Evolutionary conservation across 176 grass and related monocot genomes (phyloP).

Genomic region (Zoysia pacifica): DNA sequence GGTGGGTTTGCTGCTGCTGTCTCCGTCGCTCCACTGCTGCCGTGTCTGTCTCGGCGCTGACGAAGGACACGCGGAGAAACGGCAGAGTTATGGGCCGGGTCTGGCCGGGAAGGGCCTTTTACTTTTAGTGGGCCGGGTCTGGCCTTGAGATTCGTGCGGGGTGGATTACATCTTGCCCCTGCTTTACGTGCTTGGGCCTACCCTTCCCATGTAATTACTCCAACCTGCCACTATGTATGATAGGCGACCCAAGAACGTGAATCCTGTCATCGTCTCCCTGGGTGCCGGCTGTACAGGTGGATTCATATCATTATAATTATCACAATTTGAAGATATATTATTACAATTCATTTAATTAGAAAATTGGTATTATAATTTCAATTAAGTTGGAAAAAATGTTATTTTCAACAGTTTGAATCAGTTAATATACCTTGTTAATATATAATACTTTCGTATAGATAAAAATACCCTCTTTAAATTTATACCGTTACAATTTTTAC

Average conservation of each 20-base stretch:
- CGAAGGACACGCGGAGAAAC: neutral
- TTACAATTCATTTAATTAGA: no score
- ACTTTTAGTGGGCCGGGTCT: neutral
- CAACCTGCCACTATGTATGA: neutral
- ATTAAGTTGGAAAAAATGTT: no score
- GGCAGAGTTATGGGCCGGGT: neutral
- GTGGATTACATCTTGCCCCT: neutral
- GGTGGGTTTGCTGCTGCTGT: no score
- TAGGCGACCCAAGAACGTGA: neutral
- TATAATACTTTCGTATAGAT: no score
- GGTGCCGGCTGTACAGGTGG: neutral
- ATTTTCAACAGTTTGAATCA: no score
- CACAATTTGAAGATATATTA: no score
- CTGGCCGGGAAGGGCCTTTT: no score
- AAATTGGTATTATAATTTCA: no score
- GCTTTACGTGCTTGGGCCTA: neutral
- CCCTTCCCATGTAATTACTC: neutral
- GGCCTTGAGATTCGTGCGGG: neutral
- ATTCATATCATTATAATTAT: no score
- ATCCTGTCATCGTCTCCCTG: neutral
- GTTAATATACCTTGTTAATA: no score
- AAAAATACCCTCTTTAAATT: no score
- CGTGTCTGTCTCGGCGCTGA: constrained; percentile 7
- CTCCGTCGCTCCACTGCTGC: constrained; percentile 18
- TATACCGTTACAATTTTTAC: no score